Conservation (phyloP, 129 eudicot genomes). For the Chrysanthemum lavandulifolium region DNA sequence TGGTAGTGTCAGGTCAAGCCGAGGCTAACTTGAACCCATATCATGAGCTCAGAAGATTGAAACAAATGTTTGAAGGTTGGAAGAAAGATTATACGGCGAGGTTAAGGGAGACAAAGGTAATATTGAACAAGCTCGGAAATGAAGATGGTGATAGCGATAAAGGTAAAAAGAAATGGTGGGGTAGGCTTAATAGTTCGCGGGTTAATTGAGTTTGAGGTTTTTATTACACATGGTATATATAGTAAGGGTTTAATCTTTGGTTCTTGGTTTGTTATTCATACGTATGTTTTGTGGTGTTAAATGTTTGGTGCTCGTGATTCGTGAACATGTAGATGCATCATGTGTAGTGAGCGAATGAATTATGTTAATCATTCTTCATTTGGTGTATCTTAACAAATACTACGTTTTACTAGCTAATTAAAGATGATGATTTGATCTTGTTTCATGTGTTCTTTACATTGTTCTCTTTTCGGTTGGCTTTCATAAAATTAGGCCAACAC, state of each 20-base stretch:
- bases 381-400: constrained; percentile 16
- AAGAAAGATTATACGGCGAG: constrained; percentile 90
- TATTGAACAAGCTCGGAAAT: constrained; percentile 68
- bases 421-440: neutral
- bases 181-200: constrained; percentile 79
- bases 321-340: constrained; percentile 1
- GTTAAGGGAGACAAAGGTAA: constrained; percentile 87
- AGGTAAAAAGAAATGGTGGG: constrained; percentile 88
- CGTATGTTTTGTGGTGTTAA: constrained; percentile 8
- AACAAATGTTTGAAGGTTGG: constrained; percentile 93
- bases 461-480: too few relatives aligned
- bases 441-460: too few relatives aligned
- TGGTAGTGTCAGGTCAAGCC: constrained; percentile 56
- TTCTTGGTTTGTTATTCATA: constrained; percentile 23
- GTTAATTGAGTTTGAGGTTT: constrained; percentile 34
- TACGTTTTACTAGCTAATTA: neutral
- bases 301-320: constrained; percentile 5
- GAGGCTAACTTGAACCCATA: constrained; percentile 84
- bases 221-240: constrained; percentile 18
- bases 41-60: constrained; percentile 76
- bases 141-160: constrained; percentile 64
- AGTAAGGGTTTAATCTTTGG: constrained; percentile 8
- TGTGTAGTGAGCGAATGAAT: constrained; percentile 22
- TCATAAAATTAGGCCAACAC: too few relatives aligned
- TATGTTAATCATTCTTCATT: constrained; percentile 11